Conservation (phyloP, 129 eudicot genomes). For the Lactuca sativa region DNA sequence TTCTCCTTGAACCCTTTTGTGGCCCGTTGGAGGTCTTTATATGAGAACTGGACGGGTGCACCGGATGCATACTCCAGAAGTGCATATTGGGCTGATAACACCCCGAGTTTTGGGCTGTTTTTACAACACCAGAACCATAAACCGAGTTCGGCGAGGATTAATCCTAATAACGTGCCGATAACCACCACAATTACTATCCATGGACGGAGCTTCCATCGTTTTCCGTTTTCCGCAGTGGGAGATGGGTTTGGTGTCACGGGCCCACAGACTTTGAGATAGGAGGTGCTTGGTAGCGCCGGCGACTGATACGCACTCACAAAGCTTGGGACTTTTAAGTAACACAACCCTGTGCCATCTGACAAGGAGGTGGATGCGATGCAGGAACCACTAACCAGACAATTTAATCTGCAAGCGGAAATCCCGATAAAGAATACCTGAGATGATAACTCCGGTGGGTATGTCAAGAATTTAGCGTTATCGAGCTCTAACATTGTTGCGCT, state of each 20-base stretch:
- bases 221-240: neutral
- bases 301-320: constrained; percentile 80
- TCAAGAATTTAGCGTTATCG: constrained; percentile 62
- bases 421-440: constrained; percentile 57
- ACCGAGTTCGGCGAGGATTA: constrained; percentile 48
- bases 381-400: constrained; percentile 57
- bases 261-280: constrained; percentile 73
- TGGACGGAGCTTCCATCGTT: constrained; percentile 49
- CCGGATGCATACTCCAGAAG: constrained; percentile 99
- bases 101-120: constrained; percentile 58
- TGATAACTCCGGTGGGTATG: constrained; percentile 57
- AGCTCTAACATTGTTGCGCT: constrained; percentile 57
- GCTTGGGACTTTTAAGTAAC: constrained; percentile 55
- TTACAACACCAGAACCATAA: constrained; percentile 83
- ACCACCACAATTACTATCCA: constrained; percentile 76
- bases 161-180: constrained; percentile 48
- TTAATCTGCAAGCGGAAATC: constrained; percentile 61
- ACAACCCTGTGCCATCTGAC: constrained; percentile 83
- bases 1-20: constrained; percentile 85
- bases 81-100: constrained; percentile 69
- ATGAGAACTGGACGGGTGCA: constrained; percentile 88
- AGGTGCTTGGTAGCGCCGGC: constrained; percentile 83
- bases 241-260: constrained; percentile 52
- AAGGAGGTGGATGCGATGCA: constrained; percentile 81
- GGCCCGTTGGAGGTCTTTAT: constrained; percentile 77